These are phyloP conservation scores for Martiniozyma asiatica DNA, from an alignment of 1,139 yeast species.

Conservation along the genomic window DNA sequence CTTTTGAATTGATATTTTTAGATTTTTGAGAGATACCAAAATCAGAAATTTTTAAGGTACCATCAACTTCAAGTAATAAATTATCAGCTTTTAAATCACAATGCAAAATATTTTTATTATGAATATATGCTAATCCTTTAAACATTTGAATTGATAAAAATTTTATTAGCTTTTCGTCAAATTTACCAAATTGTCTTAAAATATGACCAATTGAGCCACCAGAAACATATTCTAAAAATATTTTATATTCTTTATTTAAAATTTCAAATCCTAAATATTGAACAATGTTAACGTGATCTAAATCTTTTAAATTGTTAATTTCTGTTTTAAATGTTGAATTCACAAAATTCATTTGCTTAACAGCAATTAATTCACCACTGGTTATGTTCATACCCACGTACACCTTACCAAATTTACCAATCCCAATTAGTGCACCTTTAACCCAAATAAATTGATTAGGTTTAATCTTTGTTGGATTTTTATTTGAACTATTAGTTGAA, in stretches of 20 bases:
- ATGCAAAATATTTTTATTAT: conserved; percentile 78
- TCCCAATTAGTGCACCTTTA: conserved; percentile 91
- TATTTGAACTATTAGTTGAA: conserved; percentile 37
- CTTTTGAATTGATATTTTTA: conserved; percentile 75
- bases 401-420: conserved; percentile 96
- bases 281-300: conserved; percentile 88
- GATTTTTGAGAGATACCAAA: conserved; percentile 92
- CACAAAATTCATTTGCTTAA: conserved; percentile 80
- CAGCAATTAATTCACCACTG: conserved; percentile 98
- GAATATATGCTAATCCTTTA: conserved; percentile 75
- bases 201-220: conserved; percentile 95
- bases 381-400: conserved; percentile 87
- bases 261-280: conserved; percentile 92
- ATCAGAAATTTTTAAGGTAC: conserved; percentile 91
- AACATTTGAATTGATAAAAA: conserved; percentile 73
- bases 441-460: conserved; percentile 98
- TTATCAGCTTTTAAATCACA: conserved; percentile 96
- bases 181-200: conserved; percentile 70
- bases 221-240: conserved; percentile 90
- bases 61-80: conserved; percentile 76
- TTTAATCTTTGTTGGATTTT: conserved; percentile 59
- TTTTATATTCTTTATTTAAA: conserved; percentile 60
- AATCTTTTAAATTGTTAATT: conserved; percentile 86
- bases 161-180: conserved; percentile 66
- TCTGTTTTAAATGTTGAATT: conserved; percentile 67